Conservation (phyloP, 2,329 filamentous ascomycete genomes). For the Chrysosporium queenslandicum region DNA sequence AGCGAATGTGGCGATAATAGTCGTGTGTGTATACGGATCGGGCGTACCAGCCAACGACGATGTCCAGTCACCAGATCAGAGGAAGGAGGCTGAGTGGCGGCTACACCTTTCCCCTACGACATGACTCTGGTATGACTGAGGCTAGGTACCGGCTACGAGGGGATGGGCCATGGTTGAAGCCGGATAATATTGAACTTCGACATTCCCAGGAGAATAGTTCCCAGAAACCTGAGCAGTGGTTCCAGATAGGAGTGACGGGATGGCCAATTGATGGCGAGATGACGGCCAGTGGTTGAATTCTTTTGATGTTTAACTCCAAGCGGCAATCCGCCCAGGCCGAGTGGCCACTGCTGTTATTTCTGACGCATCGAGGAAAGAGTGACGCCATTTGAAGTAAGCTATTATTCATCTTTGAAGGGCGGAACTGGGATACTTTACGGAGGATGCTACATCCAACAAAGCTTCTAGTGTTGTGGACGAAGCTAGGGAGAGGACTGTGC, state of each 20-base stretch:
- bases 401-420: background rate
- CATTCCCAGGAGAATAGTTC: background rate
- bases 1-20: too few relatives aligned
- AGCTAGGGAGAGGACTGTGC: constrained; percentile 1
- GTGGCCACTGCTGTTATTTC: too few relatives aligned
- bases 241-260: background rate
- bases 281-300: too few relatives aligned
- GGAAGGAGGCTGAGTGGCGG: background rate
- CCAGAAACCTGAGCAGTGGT: constrained; percentile 2
- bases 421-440: too few relatives aligned
- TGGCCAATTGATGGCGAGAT: background rate
- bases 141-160: background rate
- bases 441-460: too few relatives aligned
- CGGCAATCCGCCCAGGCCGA: too few relatives aligned
- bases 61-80: too few relatives aligned
- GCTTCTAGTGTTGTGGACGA: too few relatives aligned
- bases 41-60: too few relatives aligned
- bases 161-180: background rate
- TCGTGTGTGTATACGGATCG: background rate
- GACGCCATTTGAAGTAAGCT: constrained; percentile 1
- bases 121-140: too few relatives aligned
- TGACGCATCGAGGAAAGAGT: background rate
- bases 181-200: background rate
- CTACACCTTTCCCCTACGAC: background rate
- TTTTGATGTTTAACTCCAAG: too few relatives aligned